phyloP scores from a whole-genome alignment of 495 filamentous ascomycete genomes.

The Physcia stellaris region DNA sequence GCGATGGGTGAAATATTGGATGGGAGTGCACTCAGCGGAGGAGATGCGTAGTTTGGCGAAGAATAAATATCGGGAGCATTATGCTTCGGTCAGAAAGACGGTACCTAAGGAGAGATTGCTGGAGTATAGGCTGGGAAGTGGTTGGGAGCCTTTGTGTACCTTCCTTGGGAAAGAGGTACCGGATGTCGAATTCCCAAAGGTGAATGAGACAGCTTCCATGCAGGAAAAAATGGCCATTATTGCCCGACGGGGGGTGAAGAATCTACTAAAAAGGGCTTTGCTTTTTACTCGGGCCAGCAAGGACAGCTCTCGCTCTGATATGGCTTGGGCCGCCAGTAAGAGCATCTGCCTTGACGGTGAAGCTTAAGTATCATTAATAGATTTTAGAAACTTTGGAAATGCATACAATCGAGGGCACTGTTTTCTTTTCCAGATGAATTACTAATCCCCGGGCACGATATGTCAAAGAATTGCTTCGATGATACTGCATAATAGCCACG shows the following conservation, averaged over 20 bases:
- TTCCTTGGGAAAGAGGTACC: slow-evolving; percentile 32
- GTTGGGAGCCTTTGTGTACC: slow-evolving; percentile 36
- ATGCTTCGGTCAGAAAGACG: slow-evolving; percentile 23
- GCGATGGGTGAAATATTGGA: slow-evolving; percentile 6
- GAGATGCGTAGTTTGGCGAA: slow-evolving; percentile 10
- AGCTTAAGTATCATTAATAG: too few species aligned
- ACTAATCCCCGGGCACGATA: too few species aligned
- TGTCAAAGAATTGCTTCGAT: too few species aligned
- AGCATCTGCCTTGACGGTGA: too few species aligned
- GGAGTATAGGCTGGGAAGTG: slow-evolving; percentile 31
- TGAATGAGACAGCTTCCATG: slow-evolving; percentile 18
- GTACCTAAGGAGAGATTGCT: slow-evolving; percentile 31
- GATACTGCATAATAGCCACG: too few species aligned
- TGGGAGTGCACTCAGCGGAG: not conserved
- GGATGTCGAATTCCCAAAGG: slow-evolving; percentile 25
- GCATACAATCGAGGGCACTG: too few species aligned
- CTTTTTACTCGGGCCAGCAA: too few species aligned
- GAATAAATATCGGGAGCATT: slow-evolving; percentile 17
- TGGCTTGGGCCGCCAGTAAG: too few species aligned
- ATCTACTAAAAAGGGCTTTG: not conserved
- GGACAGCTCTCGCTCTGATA: too few species aligned
- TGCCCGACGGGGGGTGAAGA: not conserved
- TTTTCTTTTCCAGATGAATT: too few species aligned
- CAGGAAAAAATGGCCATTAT: slow-evolving; percentile 3
- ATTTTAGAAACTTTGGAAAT: too few species aligned